phyloP scores from a whole-genome alignment of 1,139 yeast species.

The Kazachstania sp. region DNA sequence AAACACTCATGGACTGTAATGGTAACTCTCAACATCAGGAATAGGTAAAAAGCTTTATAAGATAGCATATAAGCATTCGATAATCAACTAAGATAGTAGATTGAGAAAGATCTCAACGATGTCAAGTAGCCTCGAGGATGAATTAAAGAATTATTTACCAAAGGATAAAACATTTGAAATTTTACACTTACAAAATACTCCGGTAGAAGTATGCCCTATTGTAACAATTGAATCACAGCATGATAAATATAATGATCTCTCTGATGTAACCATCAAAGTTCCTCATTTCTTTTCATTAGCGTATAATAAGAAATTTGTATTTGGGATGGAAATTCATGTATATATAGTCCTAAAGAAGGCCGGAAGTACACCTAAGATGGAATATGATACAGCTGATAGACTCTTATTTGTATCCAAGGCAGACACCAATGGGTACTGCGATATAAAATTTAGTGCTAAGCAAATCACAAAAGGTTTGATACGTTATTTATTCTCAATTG shows the following conservation, averaged over 20 bases:
- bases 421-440: constrained; percentile 71
- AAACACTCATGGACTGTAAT: neutral
- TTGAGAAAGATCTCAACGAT: neutral
- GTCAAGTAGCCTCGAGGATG: constrained; percentile 1
- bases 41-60: neutral
- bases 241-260: neutral
- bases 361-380: neutral
- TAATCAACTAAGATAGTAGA: neutral
- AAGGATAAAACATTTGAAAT: constrained; percentile 29
- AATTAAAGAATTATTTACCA: constrained; percentile 31
- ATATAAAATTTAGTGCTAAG: constrained; percentile 34
- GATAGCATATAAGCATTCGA: too few relatives aligned
- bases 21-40: neutral
- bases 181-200: constrained; percentile 39
- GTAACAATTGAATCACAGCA: constrained; percentile 12
- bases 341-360: constrained; percentile 36
- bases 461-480: constrained; percentile 37
- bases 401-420: constrained; percentile 81
- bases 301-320: constrained; percentile 40
- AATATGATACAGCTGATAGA: constrained; percentile 33
- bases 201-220: constrained; percentile 35
- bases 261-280: constrained; percentile 41
- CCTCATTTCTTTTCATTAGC: constrained; percentile 57
- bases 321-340: constrained; percentile 62
- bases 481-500: constrained; percentile 36